Percentiles rank a stretch among this genome's conserved stretches.
Evolutionary conservation across 1,284 basidiomycete genomes (phyloP).

Genomic region (Leccinum angustisporum): DNA sequence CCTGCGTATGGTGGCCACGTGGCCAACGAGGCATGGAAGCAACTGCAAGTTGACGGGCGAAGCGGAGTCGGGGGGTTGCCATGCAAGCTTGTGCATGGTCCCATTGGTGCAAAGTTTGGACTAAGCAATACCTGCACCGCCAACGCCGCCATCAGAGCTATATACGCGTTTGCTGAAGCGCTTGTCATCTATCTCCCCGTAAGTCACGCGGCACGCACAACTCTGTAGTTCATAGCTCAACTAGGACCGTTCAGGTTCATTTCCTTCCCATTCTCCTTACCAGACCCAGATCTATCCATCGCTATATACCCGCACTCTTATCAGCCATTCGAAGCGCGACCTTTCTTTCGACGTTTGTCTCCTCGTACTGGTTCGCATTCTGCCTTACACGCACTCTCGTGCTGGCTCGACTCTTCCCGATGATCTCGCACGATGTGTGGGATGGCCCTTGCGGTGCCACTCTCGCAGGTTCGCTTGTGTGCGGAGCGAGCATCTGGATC

Average conservation of each 20-base stretch:
- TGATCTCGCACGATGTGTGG: constrained; percentile 71
- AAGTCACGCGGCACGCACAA: constrained; percentile 23
- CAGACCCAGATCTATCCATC: constrained; percentile 50
- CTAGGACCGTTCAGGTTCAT: constrained; percentile 50
- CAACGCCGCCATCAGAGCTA: constrained; percentile 53
- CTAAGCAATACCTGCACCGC: constrained; percentile 55
- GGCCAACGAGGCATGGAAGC: constrained; percentile 54
- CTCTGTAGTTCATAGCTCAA: neutral
- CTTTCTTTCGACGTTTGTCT: constrained; percentile 71
- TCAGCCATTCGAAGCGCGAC: constrained; percentile 61
- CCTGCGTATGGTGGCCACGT: constrained; percentile 58
- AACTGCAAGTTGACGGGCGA: constrained; percentile 51
- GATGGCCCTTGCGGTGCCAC: constrained; percentile 71
- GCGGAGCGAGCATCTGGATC: constrained; percentile 73
- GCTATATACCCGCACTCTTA: constrained; percentile 42
- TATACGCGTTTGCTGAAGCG: constrained; percentile 59
- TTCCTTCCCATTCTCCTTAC: constrained; percentile 63
- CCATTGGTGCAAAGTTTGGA: constrained; percentile 45
- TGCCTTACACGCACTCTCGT: constrained; percentile 66
- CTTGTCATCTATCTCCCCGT: constrained; percentile 69
- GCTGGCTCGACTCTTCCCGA: constrained; percentile 60
- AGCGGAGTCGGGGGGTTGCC: constrained; percentile 64
- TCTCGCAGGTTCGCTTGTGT: constrained; percentile 65
- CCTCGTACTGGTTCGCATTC: constrained; percentile 65
- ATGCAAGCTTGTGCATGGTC: constrained; percentile 69